Conservation (phyloP, 768 basidiomycete genomes). For the Pleurotus eryngii region DNA sequence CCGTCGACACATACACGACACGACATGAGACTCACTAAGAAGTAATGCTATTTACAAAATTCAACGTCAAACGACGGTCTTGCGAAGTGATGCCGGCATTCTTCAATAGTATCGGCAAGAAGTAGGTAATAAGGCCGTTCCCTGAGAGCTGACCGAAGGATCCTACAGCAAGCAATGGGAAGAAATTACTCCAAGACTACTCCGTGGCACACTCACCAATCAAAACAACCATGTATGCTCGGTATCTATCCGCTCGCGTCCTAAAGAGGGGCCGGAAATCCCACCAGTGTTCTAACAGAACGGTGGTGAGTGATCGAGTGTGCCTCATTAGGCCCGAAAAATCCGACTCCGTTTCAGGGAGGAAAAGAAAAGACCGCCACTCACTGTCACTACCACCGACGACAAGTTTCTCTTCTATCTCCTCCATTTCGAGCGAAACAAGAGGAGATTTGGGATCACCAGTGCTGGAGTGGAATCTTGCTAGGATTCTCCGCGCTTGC, state of each 20-base stretch:
- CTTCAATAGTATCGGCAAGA: conserved; percentile 41
- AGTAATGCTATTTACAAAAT: conserved; percentile 51
- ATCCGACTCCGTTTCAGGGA: too few species aligned
- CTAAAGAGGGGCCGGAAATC: conserved; percentile 51
- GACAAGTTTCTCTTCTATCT: conserved; percentile 49
- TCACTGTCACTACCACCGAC: conserved; percentile 44
- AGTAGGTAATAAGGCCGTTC: conserved; percentile 48
- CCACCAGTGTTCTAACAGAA: conserved; percentile 43
- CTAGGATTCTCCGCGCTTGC: conserved; percentile 41
- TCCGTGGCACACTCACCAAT: conserved; percentile 29
- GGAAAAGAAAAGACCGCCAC: conserved; percentile 11
- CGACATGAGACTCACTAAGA: conserved; percentile 32
- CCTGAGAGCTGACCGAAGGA: conserved; percentile 43
- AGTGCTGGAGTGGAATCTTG: conserved; percentile 44
- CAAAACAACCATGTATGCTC: conserved; percentile 48
- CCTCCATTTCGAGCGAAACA: conserved; percentile 47
- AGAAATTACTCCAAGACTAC: neutral
- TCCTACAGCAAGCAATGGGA: conserved; percentile 7
- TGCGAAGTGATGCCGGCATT: conserved; percentile 45
- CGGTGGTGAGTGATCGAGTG: too few species aligned
- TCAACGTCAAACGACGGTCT: conserved; percentile 38
- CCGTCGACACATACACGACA: too few species aligned
- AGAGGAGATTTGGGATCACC: conserved; percentile 47
- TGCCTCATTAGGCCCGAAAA: neutral
- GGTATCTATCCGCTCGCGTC: conserved; percentile 41